Base-by-base conservation (phyloP, 1,284 basidiomycete genomes). In the Microbotryum intermedium region DNA sequence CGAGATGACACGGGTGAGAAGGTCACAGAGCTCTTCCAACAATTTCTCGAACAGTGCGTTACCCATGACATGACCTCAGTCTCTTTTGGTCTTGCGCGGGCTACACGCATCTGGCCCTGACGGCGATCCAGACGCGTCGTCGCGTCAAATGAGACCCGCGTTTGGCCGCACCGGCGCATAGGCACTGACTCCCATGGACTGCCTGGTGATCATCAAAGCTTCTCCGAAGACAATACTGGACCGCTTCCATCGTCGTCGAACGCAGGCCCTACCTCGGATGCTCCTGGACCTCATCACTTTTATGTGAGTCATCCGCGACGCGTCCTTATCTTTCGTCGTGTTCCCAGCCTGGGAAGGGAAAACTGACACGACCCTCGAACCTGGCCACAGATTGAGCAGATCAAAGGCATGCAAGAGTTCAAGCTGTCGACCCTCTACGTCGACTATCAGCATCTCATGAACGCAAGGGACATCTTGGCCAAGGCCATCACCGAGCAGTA, bases 401-500 rank as follows among this genome's bases (percentile, higher is more conserved):
- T 98, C 70, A 85, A 87, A 72, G 86, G 84, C 42, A 90, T 98
- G 87, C 85, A 87, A 63, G 88, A 94, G 73, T 91, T 88, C 73
- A 86, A 92, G 72, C 80, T 94, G 55, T 90, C 90, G 2, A 98
- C 94, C 0, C 85, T 99, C 70, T 98, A 95, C 72, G 87, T 98
- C 74, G 93, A 97, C 78, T 97, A 87, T 67, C 83, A 84, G 16
- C 93, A 99, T 74, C 80, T 98, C 25, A 81, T 97, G 25, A 84
- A 87, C 71, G 82, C 85, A 59, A 92, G 97, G 73, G 90, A 93
- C 68, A 85, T 93, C 1, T 84, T 98, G 11, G 92, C 93, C 0
- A 83, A 87, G 60, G 93, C 94, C 4, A 90, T 99, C 66, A 85
- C 88, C 69, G 86, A 84, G 59, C 90, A 97, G 73, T 98, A 98